A percentile compares a stretch with the other conserved stretches of the same genome.
These are phyloP conservation scores for Bothriochloa decipiens DNA, from an alignment of 176 grass and related monocot genomes.

Conservation along the genomic window DNA sequence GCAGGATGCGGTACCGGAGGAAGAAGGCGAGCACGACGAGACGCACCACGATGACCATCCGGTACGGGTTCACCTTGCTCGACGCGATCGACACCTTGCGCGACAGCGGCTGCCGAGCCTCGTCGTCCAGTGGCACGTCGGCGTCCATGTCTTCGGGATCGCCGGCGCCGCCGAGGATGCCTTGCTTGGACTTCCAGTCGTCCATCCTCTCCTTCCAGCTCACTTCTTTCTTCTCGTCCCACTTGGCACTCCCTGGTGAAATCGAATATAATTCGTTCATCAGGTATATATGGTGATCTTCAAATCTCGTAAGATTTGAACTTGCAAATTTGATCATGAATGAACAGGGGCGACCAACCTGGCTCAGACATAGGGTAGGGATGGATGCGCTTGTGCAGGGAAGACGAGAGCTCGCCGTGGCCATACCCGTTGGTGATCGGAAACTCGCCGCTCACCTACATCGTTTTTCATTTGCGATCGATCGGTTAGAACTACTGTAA, in stretches of 20 bases:
- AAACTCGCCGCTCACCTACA: conserved; percentile 90
- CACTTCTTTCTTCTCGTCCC: conserved; percentile 84
- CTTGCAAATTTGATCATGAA: neutral
- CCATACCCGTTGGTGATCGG: conserved; percentile 53
- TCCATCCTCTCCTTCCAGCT: conserved; percentile 99
- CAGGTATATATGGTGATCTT: neutral
- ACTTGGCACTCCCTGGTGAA: conserved; percentile 70
- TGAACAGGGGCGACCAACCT: conserved; percentile 36
- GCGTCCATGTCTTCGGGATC: conserved; percentile 86
- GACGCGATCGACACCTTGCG: conserved; percentile 95
- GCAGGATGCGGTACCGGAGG: conserved; percentile 81
- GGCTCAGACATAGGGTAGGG: conserved; percentile 91
- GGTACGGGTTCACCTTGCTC: conserved; percentile 96
- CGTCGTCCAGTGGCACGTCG: conserved; percentile 84
- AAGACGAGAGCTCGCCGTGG: conserved; percentile 66
- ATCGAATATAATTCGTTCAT: no score
- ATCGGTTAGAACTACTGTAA: no score
- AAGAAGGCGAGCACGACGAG: conserved; percentile 84
- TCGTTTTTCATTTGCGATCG: neutral
- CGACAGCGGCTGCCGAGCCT: conserved; percentile 91
- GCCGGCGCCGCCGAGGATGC: conserved; percentile 48
- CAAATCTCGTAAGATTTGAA: neutral
- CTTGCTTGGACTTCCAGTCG: conserved; percentile 97
- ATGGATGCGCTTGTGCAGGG: conserved; percentile 95
- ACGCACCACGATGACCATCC: conserved; percentile 88